Percentiles rank a stretch among this genome's conserved stretches.
These are phyloP conservation scores for Discostella pseudostelligera DNA, from an alignment of 108 stramenopile genomes.

Conservation along the genomic window DNA sequence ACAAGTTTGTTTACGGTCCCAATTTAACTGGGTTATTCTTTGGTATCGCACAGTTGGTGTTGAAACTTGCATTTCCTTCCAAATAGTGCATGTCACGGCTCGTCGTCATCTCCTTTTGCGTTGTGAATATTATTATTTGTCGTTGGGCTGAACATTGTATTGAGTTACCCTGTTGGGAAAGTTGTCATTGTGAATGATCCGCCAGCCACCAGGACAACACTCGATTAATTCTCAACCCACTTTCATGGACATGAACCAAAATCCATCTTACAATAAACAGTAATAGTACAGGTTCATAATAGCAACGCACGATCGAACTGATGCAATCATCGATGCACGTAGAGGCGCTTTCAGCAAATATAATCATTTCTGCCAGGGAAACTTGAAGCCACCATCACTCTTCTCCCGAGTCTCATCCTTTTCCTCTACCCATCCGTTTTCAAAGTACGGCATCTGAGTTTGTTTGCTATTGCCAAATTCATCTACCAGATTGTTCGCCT, in stretches of 20 bases:
- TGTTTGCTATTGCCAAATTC: conserved; percentile 82
- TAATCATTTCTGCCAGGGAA: conserved; percentile 39
- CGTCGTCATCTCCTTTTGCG: not conserved
- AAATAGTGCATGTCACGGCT: not conserved
- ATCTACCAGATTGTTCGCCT: conserved; percentile 87
- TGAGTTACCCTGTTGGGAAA: too few relatives aligned
- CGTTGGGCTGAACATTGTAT: too few relatives aligned
- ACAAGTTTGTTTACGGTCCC: conserved; percentile 61
- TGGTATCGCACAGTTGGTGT: conserved; percentile 34
- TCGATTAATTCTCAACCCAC: not conserved
- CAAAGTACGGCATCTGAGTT: conserved; percentile 86
- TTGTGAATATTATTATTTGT: too few relatives aligned
- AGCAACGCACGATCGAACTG: too few relatives aligned
- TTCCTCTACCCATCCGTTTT: conserved; percentile 82
- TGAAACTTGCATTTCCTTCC: conserved; percentile 39
- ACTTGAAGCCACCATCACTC: conserved; percentile 41
- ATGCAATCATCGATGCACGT: too few relatives aligned
- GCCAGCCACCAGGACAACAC: too few relatives aligned
- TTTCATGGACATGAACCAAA: too few relatives aligned
- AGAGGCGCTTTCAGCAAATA: too few relatives aligned
- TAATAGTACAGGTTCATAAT: too few relatives aligned
- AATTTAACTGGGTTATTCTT: conserved; percentile 34
- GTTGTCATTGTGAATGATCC: too few relatives aligned
- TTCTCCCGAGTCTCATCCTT: conserved; percentile 58
- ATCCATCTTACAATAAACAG: too few relatives aligned